These are phyloP conservation scores for Elaphomyces granulatus DNA, from an alignment of 495 filamentous ascomycete species.

Conservation along the genomic window DNA sequence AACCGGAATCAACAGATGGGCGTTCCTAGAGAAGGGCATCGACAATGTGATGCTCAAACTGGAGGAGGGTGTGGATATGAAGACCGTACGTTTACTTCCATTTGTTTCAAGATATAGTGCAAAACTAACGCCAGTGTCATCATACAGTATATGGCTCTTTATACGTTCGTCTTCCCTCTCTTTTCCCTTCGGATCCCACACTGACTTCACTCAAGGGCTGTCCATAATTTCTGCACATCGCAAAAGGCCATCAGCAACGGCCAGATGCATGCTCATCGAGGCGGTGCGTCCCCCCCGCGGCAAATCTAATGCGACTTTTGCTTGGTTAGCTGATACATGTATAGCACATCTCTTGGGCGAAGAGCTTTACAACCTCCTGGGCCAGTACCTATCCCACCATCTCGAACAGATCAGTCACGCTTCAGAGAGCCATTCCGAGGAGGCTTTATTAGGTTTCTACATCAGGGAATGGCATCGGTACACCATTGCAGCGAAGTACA, in stretches of 20 bases:
- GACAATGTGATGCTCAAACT: conserved; percentile 85
- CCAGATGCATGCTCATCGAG: conserved; percentile 51
- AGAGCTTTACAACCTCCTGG: conserved; percentile 86
- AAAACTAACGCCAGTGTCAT: neutral
- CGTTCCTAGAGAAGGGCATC: conserved; percentile 73
- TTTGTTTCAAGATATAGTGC: neutral
- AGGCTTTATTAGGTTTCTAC: conserved; percentile 87
- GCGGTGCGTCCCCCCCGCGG: conserved; percentile 41
- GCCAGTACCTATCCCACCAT: conserved; percentile 65
- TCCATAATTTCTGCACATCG: conserved; percentile 98
- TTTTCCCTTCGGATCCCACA: conserved; percentile 7
- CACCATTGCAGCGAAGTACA: conserved; percentile 87
- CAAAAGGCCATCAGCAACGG: conserved; percentile 65
- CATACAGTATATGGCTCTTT: conserved; percentile 84
- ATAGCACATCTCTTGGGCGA: conserved; percentile 87
- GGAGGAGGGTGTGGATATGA: conserved; percentile 84
- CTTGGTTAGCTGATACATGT: neutral
- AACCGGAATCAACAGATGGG: conserved; percentile 46
- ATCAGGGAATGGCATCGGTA: conserved; percentile 94
- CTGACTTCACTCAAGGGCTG: conserved; percentile 44
- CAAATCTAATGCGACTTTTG: conserved; percentile 14
- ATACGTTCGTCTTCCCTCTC: conserved; percentile 50
- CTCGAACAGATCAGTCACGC: conserved; percentile 48
- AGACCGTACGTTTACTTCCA: conserved; percentile 43
- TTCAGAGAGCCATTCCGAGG: conserved; percentile 67